These are phyloP conservation scores for Didymella segeticola DNA, from an alignment of 2,329 filamentous ascomycete genomes.

Conservation along the genomic window DNA sequence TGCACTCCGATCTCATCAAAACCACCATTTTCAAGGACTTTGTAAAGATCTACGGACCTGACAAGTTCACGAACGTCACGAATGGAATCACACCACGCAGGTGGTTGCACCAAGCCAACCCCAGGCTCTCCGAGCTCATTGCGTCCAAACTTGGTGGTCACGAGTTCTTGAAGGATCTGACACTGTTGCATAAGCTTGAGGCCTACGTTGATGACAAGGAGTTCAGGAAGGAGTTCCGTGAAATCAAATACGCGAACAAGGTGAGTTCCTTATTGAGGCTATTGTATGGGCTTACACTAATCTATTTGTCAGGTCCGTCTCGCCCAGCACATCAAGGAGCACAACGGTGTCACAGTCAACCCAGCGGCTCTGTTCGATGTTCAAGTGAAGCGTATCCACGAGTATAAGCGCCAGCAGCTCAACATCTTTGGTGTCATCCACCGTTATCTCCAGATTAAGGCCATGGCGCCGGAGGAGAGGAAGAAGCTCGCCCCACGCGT, in stretches of 20 bases:
- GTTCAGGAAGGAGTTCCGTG: constrained; percentile 93
- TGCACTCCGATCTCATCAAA: constrained; percentile 97
- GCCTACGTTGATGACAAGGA: constrained; percentile 81
- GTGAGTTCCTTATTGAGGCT: neutral
- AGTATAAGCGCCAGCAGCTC: constrained; percentile 98
- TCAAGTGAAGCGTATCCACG: constrained; percentile 98
- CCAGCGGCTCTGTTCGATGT: constrained; percentile 91
- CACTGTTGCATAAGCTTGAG: constrained; percentile 84
- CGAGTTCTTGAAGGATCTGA: constrained; percentile 89
- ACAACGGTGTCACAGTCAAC: constrained; percentile 82
- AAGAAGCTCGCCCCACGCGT: constrained; percentile 89
- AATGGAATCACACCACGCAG: constrained; percentile 96
- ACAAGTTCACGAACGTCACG: constrained; percentile 99
- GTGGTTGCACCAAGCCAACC: constrained; percentile 98
- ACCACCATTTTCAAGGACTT: constrained; percentile 99
- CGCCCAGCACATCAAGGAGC: constrained; percentile 87
- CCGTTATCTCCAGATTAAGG: constrained; percentile 88
- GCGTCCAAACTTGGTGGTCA: constrained; percentile 84
- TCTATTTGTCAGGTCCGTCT: constrained; percentile 64
- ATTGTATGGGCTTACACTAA: neutral
- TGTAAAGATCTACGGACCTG: constrained; percentile 89
- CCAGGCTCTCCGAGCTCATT: constrained; percentile 88
- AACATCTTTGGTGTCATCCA: constrained; percentile 99
- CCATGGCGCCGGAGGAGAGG: constrained; percentile 79
- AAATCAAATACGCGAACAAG: constrained; percentile 98